Base-by-base conservation (phyloP, 2,329 filamentous ascomycete genomes). In the Zymoseptoria brevis region DNA sequence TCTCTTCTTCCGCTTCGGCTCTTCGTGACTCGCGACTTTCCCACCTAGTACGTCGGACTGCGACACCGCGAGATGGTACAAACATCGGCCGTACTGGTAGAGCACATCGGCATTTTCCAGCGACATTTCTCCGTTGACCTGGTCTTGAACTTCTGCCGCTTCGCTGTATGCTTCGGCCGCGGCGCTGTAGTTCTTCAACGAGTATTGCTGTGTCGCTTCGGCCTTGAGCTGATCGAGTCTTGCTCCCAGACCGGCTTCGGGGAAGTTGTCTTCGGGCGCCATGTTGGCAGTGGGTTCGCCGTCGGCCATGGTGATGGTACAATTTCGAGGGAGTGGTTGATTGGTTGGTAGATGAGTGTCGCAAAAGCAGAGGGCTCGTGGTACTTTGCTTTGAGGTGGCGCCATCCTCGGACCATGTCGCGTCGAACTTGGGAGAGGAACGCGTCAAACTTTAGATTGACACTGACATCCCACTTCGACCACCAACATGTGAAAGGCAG, bases 11-110 rank as follows among this genome's bases (percentile, higher is more conserved):
- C 78, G 76, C 66, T 75, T 85, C 75, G 70, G 81, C 76, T 71
- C 83, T 74, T 80, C 77, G 51, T 80, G 80, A 1, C 80, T 77
- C 13, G 83, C 81, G 19, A 92, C 88, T 69, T 88, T 88, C 35
- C 88, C 89, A 59, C 94, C 94, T 41, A 99, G 81, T 22, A 99
- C 92, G 71, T 97, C 92, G 72, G 91, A 96, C 75, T 96, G 96
- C 73, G 85, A 87, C 73, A 97, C 89, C 29, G 92, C 94, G 61
- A 97, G 88, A 74, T 92, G 92, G 81, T 96, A 97, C 19, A 99
- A 79, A 58, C 90, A 90, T 72, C 93, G 89, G 13, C 94, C 94
- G 75, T 99, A 99, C 64, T 91, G 84, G 75, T 96, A 99, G 19
- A 97, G 84, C 53, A 99, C 84, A 72, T 97, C 93, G 55, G 92